Base-by-base conservation (phyloP, 257 asterid genomes). In the Solanum virginianum region DNA sequence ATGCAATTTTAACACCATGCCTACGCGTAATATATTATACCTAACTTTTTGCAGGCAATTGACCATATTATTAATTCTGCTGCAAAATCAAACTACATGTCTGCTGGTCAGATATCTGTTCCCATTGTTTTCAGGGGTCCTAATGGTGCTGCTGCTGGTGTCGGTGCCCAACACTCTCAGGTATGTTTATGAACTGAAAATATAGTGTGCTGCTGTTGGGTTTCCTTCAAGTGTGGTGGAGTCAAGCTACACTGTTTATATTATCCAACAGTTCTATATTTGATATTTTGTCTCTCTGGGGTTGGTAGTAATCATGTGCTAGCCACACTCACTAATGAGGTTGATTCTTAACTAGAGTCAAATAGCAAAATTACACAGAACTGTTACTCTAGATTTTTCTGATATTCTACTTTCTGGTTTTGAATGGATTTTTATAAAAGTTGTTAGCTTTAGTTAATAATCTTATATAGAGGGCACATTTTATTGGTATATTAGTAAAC, bases 141-240 rank as follows among this genome's bases (percentile, higher is more conserved):
- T 49, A 95, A 95, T 90, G 99, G 99, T 81, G 95, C 97, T 84
- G 99, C 99, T 84, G 97, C 99, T 81, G 98, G 99, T 39, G 99
- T 95, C 53, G 99, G 94, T 83, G 99, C 99, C 80, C 97, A 95
- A 83, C 99, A 95, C 84, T 95, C 97, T 3, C 98, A 95, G 94
- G 99, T 95, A 91, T 86, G 70, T 22, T 45, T 81, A 80, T 49
- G 22, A 68, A 18, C 85, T 53, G 47, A 77, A 77, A 51, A 77
- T 17, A 36, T 72, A 36, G 56, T 71, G 80, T 71, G n/a, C 47
- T 66, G 74, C n/a, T 66, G 54, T 41, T 79, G 63, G 59, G 17
- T 20, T 51, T 63, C 45, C 24, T 20, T 74, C 20, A 66, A 6
- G 53, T 9, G n/a, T 57, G n/a, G 60, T 22, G 26, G 9, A 69